Percentiles rank a stretch among this genome's conserved stretches.
phyloP scores from a whole-genome alignment of 257 asterid species.

The Salvia miltiorrhiza region DNA sequence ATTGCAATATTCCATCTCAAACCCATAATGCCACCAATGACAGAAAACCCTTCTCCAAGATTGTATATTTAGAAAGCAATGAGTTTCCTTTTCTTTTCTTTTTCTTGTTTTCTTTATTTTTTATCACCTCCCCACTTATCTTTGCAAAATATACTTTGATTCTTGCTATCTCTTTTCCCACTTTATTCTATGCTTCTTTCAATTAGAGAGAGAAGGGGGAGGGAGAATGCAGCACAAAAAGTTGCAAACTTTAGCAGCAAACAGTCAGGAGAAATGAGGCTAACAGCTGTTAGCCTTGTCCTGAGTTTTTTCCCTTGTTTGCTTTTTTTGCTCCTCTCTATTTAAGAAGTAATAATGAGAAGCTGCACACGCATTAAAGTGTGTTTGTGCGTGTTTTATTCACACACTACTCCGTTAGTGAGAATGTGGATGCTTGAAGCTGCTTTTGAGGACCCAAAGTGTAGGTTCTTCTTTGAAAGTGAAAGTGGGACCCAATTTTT shows the following conservation, averaged over 20 bases:
- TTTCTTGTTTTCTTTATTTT: not conserved
- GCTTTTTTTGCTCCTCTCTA: not conserved
- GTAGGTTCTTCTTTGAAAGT: conserved; percentile 26
- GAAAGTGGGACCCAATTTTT: conserved; percentile 38
- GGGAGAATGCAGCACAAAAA: conserved; percentile 21
- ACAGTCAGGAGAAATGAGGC: conserved; percentile 21
- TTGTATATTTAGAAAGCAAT: conserved; percentile 29
- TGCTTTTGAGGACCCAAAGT: conserved; percentile 41
- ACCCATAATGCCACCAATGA: conserved; percentile 31
- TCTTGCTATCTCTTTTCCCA: conserved; percentile 28
- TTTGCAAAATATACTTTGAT: conserved; percentile 26
- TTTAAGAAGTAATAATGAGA: conserved; percentile 6
- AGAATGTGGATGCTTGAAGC: conserved; percentile 34
- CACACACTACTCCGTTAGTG: not conserved
- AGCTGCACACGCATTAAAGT: conserved; percentile 19
- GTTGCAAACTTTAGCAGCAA: conserved; percentile 24
- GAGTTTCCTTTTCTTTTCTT: conserved; percentile 11
- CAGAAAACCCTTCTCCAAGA: conserved; percentile 20
- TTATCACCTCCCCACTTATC: conserved; percentile 20
- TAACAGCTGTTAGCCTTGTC: conserved; percentile 40
- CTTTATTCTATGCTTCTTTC: conserved; percentile 51
- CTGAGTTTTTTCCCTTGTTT: conserved; percentile 3
- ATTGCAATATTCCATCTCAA: conserved; percentile 23
- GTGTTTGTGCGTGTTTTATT: conserved; percentile 23
- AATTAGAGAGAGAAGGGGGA: conserved; percentile 35